These are phyloP conservation scores for Phytophthora sp. DNA, from an alignment of 352 stramenopile species.

Conservation along the genomic window DNA sequence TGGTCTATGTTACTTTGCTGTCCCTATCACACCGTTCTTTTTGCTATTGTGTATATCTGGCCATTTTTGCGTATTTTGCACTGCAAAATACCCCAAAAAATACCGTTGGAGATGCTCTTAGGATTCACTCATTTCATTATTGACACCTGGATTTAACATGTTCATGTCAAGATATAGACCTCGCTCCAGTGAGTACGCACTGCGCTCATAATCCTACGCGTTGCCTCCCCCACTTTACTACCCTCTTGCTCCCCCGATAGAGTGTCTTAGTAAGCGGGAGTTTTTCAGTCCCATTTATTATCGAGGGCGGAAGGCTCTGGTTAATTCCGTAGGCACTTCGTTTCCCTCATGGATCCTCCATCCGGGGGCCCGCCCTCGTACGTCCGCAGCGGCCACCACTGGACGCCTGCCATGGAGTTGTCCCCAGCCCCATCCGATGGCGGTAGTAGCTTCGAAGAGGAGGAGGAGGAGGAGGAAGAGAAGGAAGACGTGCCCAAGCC, in stretches of 20 bases:
- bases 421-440: constrained; percentile 20
- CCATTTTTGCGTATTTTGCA: no score
- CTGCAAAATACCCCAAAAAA: no score
- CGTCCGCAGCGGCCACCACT: neutral
- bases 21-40: no score
- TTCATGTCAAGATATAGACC: no score
- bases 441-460: constrained; percentile 22
- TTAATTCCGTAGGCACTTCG: neutral
- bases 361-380: neutral
- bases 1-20: no score
- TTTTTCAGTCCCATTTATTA: constrained; percentile 9
- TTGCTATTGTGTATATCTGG: no score
- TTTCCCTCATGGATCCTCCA: constrained; percentile 11
- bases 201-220: no score
- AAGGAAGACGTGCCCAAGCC: constrained; percentile 15
- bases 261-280: neutral
- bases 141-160: no score
- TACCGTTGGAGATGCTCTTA: no score
- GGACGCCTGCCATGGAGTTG: constrained; percentile 22
- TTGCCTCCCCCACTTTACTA: neutral
- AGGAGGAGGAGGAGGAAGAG: constrained; percentile 21
- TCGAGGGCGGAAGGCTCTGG: constrained; percentile 10
- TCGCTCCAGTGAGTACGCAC: no score
- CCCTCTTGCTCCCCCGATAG: neutral
- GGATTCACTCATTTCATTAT: no score